Conservation (phyloP, 75 land plant genomes). For the Ceratopteris richardii region DNA sequence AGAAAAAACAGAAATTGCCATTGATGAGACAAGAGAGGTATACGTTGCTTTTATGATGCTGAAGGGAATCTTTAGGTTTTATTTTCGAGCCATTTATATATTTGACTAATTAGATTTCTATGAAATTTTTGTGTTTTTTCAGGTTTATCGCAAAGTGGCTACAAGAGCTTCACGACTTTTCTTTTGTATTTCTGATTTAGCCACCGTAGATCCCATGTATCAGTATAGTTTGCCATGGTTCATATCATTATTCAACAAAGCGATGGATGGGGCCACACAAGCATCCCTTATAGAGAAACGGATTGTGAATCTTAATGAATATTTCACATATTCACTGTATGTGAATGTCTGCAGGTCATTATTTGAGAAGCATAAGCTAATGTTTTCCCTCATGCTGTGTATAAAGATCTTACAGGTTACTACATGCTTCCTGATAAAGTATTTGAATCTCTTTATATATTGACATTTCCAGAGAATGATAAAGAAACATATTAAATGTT, state of each 20-base stretch:
- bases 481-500: too few relatives aligned
- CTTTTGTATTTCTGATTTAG: conserved; percentile 37
- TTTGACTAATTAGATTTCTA: too few relatives aligned
- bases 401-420: conserved; percentile 30
- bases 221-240: conserved; percentile 38
- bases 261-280: conserved; percentile 29
- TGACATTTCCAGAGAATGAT: too few relatives aligned
- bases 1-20: conserved; percentile 31
- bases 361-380: conserved; percentile 36
- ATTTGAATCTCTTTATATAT: neutral
- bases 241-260: conserved; percentile 21
- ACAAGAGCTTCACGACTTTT: conserved; percentile 32
- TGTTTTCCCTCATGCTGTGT: conserved; percentile 35
- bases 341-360: conserved; percentile 34
- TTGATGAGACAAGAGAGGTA: conserved; percentile 38
- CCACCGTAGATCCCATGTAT: conserved; percentile 36
- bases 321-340: conserved; percentile 33
- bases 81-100: neutral
- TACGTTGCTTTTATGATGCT: neutral
- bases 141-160: conserved; percentile 35
- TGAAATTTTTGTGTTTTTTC: neutral
- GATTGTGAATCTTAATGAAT: conserved; percentile 23
- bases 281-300: conserved; percentile 19
- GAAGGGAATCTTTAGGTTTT: neutral
- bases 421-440: neutral